Conservation (phyloP, 495 filamentous ascomycete genomes). For the Jackrogersella multiformis region DNA sequence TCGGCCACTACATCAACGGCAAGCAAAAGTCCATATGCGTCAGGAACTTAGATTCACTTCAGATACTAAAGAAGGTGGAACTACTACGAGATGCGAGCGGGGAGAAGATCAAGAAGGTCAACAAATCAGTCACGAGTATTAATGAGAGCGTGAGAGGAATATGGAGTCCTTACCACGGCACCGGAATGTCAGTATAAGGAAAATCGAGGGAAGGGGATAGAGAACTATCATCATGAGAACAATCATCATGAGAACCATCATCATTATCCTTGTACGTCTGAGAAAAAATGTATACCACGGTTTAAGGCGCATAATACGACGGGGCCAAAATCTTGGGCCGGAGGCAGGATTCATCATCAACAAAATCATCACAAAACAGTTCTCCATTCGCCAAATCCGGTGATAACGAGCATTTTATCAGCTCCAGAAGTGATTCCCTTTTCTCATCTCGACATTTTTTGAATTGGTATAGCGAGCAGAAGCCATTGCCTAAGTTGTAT, state of each 20-base stretch:
- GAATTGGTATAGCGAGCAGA: conserved; percentile 11
- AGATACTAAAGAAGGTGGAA: conserved; percentile 83
- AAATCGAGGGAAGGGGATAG: background rate
- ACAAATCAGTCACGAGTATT: conserved; percentile 83
- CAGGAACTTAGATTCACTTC: conserved; percentile 79
- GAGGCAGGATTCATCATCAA: conserved; percentile 15
- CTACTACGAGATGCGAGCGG: conserved; percentile 84
- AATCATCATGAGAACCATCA: background rate
- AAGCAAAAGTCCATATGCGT: conserved; percentile 87
- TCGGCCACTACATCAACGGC: conserved; percentile 90
- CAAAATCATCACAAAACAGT: conserved; percentile 15
- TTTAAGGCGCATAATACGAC: conserved; percentile 19
- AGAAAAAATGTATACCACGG: conserved; percentile 22
- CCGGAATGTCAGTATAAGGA: conserved; percentile 54
- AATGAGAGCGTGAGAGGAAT: conserved; percentile 94
- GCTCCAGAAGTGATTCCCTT: background rate
- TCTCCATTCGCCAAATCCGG: background rate
- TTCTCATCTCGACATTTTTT: conserved; percentile 1
- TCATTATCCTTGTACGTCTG: conserved; percentile 26
- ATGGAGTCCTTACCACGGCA: conserved; percentile 92
- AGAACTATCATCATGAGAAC: too few relatives aligned
- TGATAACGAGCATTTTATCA: background rate
- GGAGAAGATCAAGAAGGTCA: conserved; percentile 80
- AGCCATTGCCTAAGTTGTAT: conserved; percentile 5
- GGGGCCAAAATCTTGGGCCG: background rate